Base-by-base conservation (phyloP, 2,329 filamentous ascomycete species). In the Drechslerella coelobrocha region DNA sequence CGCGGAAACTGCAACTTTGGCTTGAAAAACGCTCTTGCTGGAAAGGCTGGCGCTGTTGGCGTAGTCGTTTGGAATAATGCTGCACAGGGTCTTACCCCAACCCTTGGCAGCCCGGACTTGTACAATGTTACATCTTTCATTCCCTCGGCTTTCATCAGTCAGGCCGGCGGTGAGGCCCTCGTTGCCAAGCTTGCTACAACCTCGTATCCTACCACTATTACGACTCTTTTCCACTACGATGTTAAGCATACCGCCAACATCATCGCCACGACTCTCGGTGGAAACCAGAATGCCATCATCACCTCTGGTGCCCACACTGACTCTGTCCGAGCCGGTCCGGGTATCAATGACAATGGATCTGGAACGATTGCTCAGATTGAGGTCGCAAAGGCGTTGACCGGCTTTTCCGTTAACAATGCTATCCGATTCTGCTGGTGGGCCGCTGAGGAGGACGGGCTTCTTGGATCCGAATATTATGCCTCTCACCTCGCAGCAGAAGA, bases 381-480 rank as follows among this genome's bases (percentile, higher is more conserved):
- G 56, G 80, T 86, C 27, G 86, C 86, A 8, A 82, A 83, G 24
- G 82, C 83, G n/a, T 81, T 88, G 29, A 82, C 83, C n/a, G 80
- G 81, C 45, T 88, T 81, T 77, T 78, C 77, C 3, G 81, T 85
- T 61, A 86, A 83, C 68, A 85, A 86, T 75, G 82, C 83, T 31
- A 83, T 88, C n/a, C 83, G 86, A 65, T 87, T 88, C 77, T 82
- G 79, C 60, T 89, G 84, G 81, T 89, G 86, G 85, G 83, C 84
- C 1, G 86, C 82, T 1, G 85, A 88, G 77, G 74, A 75, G 55
- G 74, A 73, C 59, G 86, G 86, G 23, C 81, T 88, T 14, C 80
- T 89, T 10, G 87, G 87, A 37, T 84, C 83, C 4, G 80, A 81
- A 26, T 82, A 83, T 79, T 88, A 87, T 76, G 82, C 86, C 51